Evolutionary conservation across 257 asterid species (phyloP), one percentile per base, ranked within the genome.

Genomic region (Salvia miltiorrhiza): DNA sequence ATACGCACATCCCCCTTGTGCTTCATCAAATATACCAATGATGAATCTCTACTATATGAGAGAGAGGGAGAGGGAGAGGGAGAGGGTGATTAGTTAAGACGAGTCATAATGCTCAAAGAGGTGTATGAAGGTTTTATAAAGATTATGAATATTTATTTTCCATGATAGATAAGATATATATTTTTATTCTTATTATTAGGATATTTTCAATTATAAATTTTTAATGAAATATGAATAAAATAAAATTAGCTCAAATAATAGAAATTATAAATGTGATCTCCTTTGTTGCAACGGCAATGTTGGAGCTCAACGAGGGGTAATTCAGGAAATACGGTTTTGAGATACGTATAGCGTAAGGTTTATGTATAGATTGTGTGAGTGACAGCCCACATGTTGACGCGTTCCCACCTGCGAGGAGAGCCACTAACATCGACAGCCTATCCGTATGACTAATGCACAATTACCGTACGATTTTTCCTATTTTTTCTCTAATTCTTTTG

Each of bases 331-430:
- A 12, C 20, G 5, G n/a, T 19, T 7, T 14, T 33, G 5, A 8
- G 8, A 28, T 43, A 6, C 19, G 12, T 47, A 47, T 35, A 16
- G 9, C 9, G 26, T 55, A 3, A 32, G 17, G 30, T 62, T 19
- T 21, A 39, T 39, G 19, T 39, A 20, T 43, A 37, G 71, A 33
- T 54, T 80, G 74, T 28, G 78, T 79, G 82, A 70, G 78, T 79
- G 82, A 70, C 80, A 77, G 61, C 60, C 70, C 41, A 73, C 71
- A 62, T 55, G 43, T 67, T 65, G 65, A 71, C 72, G 73, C 65
- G 78, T 77, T 79, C 87, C 81, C 79, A 82, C 78, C 81, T 74
- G 83, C 72, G 70, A 74, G 83, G 81, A 77, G 47, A 67, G 70
- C 50, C 78, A 59, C 68, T 12, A 23, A 26, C 26, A 21, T 35